phyloP scores from a whole-genome alignment of 1,284 basidiomycete species.

The Chalciporus sp. region DNA sequence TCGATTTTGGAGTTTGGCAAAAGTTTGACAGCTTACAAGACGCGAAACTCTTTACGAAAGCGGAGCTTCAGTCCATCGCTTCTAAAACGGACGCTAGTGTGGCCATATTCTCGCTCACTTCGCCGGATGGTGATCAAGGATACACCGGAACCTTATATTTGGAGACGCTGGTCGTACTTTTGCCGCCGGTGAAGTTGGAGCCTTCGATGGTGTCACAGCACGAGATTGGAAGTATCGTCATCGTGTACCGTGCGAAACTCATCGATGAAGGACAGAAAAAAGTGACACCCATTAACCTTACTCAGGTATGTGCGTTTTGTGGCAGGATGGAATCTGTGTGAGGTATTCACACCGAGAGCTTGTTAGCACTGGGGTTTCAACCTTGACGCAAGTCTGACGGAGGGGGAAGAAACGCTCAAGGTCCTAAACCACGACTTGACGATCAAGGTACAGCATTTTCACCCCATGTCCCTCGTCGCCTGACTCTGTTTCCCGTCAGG shows the following conservation, averaged over 20 bases:
- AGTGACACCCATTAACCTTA: constrained; percentile 73
- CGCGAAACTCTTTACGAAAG: constrained; percentile 56
- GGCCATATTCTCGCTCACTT: constrained; percentile 60
- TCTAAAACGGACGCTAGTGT: constrained; percentile 25
- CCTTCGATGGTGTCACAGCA: constrained; percentile 40
- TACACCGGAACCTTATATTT: constrained; percentile 61
- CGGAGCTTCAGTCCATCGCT: constrained; percentile 47
- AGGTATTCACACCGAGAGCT: not conserved
- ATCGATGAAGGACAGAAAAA: constrained; percentile 36
- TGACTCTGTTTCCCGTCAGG: constrained; percentile 33
- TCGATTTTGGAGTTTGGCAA: constrained; percentile 58
- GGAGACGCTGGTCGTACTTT: constrained; percentile 61
- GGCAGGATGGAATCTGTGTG: not conserved
- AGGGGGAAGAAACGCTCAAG: constrained; percentile 43
- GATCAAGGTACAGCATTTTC: constrained; percentile 53
- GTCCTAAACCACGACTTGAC: constrained; percentile 60
- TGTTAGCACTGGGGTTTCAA: constrained; percentile 80
- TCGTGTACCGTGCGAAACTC: constrained; percentile 70
- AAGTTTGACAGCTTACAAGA: constrained; percentile 43
- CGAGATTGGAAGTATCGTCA: constrained; percentile 61
- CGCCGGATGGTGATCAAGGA: constrained; percentile 67
- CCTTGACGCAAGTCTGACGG: constrained; percentile 63
- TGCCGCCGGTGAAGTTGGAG: constrained; percentile 45
- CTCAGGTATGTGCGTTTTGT: constrained; percentile 50
- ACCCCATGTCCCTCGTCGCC: not conserved